A percentile compares a stretch with the other conserved stretches of the same genome.
Conservation (phyloP, 2,329 filamentous ascomycete species). For the Trichoderma guizhouense region DNA sequence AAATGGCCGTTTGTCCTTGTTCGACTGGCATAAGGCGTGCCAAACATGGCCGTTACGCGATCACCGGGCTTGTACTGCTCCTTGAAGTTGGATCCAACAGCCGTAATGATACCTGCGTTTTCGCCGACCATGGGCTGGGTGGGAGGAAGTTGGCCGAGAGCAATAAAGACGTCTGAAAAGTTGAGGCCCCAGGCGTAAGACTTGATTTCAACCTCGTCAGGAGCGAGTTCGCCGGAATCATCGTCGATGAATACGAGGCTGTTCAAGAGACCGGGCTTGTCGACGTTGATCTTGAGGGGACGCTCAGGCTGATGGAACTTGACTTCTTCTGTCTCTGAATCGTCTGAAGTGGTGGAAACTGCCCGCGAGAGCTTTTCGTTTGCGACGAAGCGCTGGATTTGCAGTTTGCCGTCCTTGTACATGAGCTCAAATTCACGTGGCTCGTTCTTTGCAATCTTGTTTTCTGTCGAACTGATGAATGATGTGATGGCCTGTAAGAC, state of each 20-base stretch:
- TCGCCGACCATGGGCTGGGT: slow-evolving; percentile 32
- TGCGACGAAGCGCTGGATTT: not conserved
- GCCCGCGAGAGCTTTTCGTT: not conserved
- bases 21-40: slow-evolving; percentile 9
- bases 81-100: slow-evolving; percentile 29
- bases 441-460: not conserved
- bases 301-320: not conserved
- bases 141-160: slow-evolving; percentile 32
- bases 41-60: slow-evolving; percentile 1
- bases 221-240: slow-evolving; percentile 15
- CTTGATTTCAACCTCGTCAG: slow-evolving; percentile 21
- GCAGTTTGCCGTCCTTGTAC: not conserved
- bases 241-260: slow-evolving; percentile 22
- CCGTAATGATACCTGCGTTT: slow-evolving; percentile 31
- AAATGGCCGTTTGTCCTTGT: not conserved
- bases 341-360: not conserved
- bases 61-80: slow-evolving; percentile 23
- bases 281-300: not conserved
- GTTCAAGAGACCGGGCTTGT: slow-evolving; percentile 21
- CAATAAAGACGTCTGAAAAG: slow-evolving; percentile 37
- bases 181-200: slow-evolving; percentile 29
- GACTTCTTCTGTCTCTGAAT: not conserved
- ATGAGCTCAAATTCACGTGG: not conserved
- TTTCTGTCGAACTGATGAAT: not conserved
- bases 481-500: not conserved